Evolutionary conservation across 371 early-diverging fungal species (phyloP), one percentile per base, ranked within the genome.

Genomic region (Entomophthora muscae): DNA sequence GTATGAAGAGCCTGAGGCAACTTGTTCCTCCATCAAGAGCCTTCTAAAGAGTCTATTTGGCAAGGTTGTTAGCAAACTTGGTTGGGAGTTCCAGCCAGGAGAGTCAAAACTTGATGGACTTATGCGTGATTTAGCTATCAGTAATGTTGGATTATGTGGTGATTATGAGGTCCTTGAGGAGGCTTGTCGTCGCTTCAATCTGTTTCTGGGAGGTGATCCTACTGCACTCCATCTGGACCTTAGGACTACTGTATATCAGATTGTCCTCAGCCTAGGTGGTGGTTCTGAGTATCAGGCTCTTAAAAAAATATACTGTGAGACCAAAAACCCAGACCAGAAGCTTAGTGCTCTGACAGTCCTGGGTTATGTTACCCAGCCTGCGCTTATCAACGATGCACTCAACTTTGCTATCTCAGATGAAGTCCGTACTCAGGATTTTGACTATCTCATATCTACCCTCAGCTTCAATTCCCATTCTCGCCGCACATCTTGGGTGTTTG

Each of bases 391-490:
- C 28, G 69, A 78, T 53, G 72, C 81, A 2, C 72, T 90, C 22
- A 75, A 82, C 3, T 82, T 88, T 70, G 75, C 79, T 23, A 67
- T 91, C 3, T 86, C 68, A 73, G 77, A 81, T 1, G 70, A 83
- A 57, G 88, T 95, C 32, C 76, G 89, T 63, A 78, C 81, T 2
- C 93, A 94, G 71, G 97, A 97, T 68, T 78, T 86, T 60, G 59
- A 58, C 27, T 70, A 74, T 56, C 54, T 42, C 17, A 73, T 83
- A 67, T 83, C 81, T 64, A 78, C 80, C 51, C 71, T 88, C 31
- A 74, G 79, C 21, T 64, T 73, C 63, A 80, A 85, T 70, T 70
- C 76, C 64, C 70, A 71, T 56, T 81, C 82, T 30, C 84, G 87
- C 63, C 77, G 82, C 27, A 62, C 78, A 31, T 70, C 90, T 53